Evolutionary conservation across 169 alveolate species (phyloP).

Genomic region (Plasmodium blacklocki): DNA sequence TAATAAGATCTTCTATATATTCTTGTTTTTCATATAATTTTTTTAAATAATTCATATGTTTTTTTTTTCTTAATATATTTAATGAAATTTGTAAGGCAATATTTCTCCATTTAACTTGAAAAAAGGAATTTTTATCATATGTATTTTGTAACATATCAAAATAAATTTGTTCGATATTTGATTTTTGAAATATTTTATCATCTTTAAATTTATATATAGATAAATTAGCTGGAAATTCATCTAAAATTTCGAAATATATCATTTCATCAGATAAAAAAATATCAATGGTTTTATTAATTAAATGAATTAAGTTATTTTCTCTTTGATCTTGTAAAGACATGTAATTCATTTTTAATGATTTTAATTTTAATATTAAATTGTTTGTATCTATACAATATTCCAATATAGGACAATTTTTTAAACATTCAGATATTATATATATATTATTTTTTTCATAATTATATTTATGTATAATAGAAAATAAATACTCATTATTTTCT

Average conservation of each 20-base stretch:
- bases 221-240: constrained; percentile 47
- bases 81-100: constrained; percentile 70
- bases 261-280: constrained; percentile 47
- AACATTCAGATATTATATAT: constrained; percentile 77
- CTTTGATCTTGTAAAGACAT: constrained; percentile 45
- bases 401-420: constrained; percentile 44
- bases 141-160: constrained; percentile 3
- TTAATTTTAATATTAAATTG: constrained; percentile 31
- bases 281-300: constrained; percentile 23
- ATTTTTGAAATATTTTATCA: not conserved
- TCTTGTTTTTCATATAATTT: constrained; percentile 80
- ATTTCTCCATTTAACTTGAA: constrained; percentile 72
- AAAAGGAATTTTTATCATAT: constrained; percentile 54
- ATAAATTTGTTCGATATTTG: not conserved
- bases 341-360: constrained; percentile 12
- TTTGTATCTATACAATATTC: constrained; percentile 40
- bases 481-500: constrained; percentile 79
- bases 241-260: constrained; percentile 7
- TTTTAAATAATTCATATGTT: constrained; percentile 79
- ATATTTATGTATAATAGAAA: constrained; percentile 79
- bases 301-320: constrained; percentile 30
- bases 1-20: constrained; percentile 77
- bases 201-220: constrained; percentile 33
- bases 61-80: constrained; percentile 77
- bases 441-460: constrained; percentile 77